Conservation (phyloP, 331 rosid species). For the Quercus phellos region DNA sequence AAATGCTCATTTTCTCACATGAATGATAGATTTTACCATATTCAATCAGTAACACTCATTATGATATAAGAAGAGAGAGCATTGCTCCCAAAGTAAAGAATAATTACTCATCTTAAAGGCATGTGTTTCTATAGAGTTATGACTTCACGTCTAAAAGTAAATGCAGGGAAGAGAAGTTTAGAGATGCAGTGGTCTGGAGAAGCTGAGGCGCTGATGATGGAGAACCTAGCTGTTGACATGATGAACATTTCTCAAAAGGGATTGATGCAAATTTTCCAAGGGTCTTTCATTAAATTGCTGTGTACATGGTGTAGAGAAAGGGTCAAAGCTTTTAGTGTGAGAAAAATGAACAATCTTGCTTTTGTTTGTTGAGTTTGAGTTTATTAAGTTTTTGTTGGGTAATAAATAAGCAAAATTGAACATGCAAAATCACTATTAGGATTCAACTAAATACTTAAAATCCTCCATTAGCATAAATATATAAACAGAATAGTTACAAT, state of each 20-base stretch:
- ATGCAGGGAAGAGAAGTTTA: constrained; percentile 31
- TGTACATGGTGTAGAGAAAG: neutral
- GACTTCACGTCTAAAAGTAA: neutral
- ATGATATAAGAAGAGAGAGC: too few species aligned
- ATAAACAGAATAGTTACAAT: too few species aligned
- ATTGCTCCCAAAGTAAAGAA: too few species aligned
- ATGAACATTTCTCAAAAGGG: constrained; percentile 33
- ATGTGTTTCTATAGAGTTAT: neutral
- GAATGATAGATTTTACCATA: too few species aligned
- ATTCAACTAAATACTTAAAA: neutral
- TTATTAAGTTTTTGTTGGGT: neutral
- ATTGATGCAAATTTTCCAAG: neutral
- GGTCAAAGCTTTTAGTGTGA: neutral
- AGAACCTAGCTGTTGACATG: constrained; percentile 40
- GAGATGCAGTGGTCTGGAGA: constrained; percentile 28
- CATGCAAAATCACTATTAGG: neutral
- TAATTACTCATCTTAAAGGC: too few species aligned
- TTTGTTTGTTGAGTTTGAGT: neutral
- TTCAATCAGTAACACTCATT: too few species aligned
- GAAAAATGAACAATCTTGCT: neutral
- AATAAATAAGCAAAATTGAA: neutral
- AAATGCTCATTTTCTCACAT: too few species aligned
- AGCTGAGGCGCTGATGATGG: constrained; percentile 48
- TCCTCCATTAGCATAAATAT: neutral
- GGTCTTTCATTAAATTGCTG: neutral